Evolutionary conservation across 495 filamentous ascomycete genomes (phyloP).

Genomic region (Rusavskia elegans): DNA sequence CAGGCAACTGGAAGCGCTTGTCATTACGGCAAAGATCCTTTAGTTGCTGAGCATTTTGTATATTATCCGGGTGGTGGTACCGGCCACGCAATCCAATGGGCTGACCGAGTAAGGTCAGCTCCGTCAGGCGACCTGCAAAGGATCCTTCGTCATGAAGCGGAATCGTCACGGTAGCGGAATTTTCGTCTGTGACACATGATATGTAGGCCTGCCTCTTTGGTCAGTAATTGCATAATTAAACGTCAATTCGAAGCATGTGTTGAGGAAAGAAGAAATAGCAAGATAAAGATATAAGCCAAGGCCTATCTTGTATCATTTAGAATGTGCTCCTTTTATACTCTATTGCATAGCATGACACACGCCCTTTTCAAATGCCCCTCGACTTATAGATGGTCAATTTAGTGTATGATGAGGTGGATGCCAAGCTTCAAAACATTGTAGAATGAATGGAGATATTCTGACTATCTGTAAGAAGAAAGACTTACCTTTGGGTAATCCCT

Average conservation of each 20-base stretch:
- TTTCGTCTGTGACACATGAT: conserved; percentile 25
- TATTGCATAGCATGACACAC: no score
- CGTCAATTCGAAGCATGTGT: no score
- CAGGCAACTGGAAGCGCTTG: conserved; percentile 9
- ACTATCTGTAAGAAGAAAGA: background rate
- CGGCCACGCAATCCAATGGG: conserved; percentile 22
- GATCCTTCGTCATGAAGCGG: conserved; percentile 8
- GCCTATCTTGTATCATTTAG: no score
- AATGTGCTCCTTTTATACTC: no score
- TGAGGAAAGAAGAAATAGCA: no score
- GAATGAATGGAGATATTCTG: no score
- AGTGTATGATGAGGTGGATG: background rate
- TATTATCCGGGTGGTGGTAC: conserved; percentile 20
- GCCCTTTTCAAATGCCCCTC: no score
- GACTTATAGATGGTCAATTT: background rate
- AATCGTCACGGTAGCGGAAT: conserved; percentile 24
- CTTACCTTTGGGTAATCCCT: conserved; percentile 3
- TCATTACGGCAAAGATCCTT: conserved; percentile 7
- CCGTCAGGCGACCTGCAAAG: conserved; percentile 15
- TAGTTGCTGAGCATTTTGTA: conserved; percentile 4
- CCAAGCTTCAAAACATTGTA: background rate
- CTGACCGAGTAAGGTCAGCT: conserved; percentile 13
- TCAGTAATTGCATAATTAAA: conserved; percentile 2
- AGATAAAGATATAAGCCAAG: no score
- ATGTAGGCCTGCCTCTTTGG: conserved; percentile 20